Percentiles rank a stretch among this genome's conserved stretches.
Conservation (phyloP, 139 green algal genomes). For the Trebouxia sp. region DNA sequence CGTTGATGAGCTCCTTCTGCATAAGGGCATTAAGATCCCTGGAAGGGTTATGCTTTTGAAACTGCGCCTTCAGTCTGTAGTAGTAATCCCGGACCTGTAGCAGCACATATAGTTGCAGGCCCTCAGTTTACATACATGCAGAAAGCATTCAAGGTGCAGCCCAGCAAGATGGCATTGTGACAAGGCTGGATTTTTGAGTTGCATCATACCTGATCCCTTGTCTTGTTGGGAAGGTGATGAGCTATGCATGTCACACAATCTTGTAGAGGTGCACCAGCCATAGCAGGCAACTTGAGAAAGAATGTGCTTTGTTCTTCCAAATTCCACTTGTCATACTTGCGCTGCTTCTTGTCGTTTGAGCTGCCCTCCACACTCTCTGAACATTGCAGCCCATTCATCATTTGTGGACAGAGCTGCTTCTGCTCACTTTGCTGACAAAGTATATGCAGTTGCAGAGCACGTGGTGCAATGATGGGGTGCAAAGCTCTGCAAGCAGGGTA, state of each 20-base stretch:
- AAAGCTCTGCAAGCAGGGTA: too few relatives aligned
- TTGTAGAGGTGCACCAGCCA: neutral
- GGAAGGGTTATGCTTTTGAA: conserved; percentile 12
- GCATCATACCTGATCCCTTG: neutral
- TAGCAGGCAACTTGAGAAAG: neutral
- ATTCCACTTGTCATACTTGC: conserved; percentile 12
- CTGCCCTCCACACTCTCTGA: neutral
- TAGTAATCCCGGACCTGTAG: neutral
- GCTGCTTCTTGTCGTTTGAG: neutral
- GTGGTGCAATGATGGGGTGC: too few relatives aligned
- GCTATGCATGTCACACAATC: neutral
- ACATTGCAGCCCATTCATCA: too few relatives aligned
- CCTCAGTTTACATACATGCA: too few relatives aligned
- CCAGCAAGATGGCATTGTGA: too few relatives aligned
- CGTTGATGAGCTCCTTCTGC: neutral
- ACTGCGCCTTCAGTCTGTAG: conserved; percentile 6
- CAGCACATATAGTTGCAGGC: too few relatives aligned
- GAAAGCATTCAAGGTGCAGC: too few relatives aligned
- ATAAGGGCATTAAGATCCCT: neutral
- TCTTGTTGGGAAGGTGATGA: neutral
- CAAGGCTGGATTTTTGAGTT: neutral
- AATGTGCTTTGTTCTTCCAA: neutral
- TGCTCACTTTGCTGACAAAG: too few relatives aligned
- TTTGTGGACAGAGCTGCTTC: too few relatives aligned
- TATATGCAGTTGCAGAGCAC: too few relatives aligned